Percentiles rank a stretch among this genome's conserved stretches.
These are phyloP conservation scores for Neurospora sp. DNA, from an alignment of 2,329 filamentous ascomycete species.

Conservation along the genomic window DNA sequence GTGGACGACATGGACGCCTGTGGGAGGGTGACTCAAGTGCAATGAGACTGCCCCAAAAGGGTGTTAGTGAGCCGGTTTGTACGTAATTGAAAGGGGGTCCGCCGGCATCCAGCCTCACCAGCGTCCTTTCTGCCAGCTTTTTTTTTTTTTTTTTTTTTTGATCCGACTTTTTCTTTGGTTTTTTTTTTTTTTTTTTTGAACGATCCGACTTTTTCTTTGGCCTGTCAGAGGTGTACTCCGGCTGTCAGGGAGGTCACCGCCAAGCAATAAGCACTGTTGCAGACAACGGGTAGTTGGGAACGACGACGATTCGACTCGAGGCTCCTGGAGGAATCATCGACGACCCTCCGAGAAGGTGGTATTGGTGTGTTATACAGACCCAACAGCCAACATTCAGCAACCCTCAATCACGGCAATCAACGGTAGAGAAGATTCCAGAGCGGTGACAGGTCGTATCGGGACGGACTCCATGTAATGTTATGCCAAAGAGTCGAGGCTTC, in stretches of 20 bases:
- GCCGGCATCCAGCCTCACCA: neutral
- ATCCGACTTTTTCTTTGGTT: neutral
- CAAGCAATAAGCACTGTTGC: neutral
- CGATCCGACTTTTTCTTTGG: neutral
- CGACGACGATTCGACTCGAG: neutral
- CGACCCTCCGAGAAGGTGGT: neutral
- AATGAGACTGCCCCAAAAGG: conserved; percentile 7
- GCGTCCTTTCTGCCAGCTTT: neutral
- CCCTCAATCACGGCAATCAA: neutral
- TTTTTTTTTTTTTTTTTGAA: neutral
- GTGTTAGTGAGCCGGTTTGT: conserved; percentile 19
- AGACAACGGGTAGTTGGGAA: neutral
- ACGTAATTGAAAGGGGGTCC: conserved; percentile 22
- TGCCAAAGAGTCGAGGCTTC: neutral
- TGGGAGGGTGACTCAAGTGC: conserved; percentile 10
- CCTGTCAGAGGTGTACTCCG: neutral
- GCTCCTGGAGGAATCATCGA: neutral
- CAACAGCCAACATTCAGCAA: neutral
- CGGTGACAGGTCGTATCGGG: neutral
- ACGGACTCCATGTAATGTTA: neutral
- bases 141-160: neutral
- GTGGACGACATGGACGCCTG: conserved; percentile 11
- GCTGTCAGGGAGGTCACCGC: neutral
- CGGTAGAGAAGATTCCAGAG: neutral
- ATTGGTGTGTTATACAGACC: neutral